These are phyloP conservation scores for Picochlorum sp. DNA, from an alignment of 139 green algal genomes.

Conservation along the genomic window DNA sequence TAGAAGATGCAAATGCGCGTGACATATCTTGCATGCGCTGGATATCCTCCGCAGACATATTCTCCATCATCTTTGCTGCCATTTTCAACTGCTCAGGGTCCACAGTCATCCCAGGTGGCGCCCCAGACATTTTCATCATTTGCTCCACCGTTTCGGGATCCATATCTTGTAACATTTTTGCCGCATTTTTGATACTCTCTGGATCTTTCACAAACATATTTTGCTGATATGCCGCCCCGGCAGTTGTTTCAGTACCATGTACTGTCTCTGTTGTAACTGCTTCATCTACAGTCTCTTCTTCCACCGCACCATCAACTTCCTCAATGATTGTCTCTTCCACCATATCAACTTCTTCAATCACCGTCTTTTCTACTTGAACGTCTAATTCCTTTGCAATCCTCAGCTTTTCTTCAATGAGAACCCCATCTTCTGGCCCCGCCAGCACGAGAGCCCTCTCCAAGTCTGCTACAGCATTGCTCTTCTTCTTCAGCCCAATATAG, in stretches of 20 bases:
- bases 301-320: neutral
- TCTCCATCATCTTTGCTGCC: constrained; percentile 31
- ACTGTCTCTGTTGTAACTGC: neutral
- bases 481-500: neutral
- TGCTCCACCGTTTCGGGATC: constrained; percentile 23
- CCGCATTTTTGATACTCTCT: constrained; percentile 12
- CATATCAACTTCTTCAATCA: constrained; percentile 10
- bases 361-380: neutral
- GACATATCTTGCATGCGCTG: constrained; percentile 24
- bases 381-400: constrained; percentile 7
- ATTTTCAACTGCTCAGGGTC: constrained; percentile 26
- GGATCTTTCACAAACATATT: neutral
- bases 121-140: constrained; percentile 25
- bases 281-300: constrained; percentile 7
- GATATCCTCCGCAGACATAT: constrained; percentile 26
- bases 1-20: constrained; percentile 1
- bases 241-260: neutral
- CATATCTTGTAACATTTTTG: constrained; percentile 30
- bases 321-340: neutral
- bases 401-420: constrained; percentile 23
- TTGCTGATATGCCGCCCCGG: neutral
- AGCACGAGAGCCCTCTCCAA: constrained; percentile 16
- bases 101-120: constrained; percentile 13
- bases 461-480: constrained; percentile 14
- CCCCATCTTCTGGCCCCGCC: constrained; percentile 19